Evolutionary conservation across 805 yeast species (phyloP), one percentile per base, ranked within the genome.

Genomic region (Lipomyces sp.): DNA sequence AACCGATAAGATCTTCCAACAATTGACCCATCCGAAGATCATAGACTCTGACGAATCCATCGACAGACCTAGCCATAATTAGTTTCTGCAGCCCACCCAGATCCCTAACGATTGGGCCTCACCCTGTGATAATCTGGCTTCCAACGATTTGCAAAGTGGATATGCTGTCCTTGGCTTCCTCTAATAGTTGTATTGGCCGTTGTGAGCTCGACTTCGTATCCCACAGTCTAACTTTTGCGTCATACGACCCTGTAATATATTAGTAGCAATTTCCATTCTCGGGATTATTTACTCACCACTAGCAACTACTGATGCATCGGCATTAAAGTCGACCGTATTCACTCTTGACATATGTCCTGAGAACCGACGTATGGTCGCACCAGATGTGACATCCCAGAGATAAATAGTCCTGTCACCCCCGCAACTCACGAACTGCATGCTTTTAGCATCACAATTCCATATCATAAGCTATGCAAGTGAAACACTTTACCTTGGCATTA

Each of bases 131-230:
- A 24, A 77, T 69, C 39, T 65, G 48, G 32, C 56, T 56, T 3
- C 63, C 68, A 2, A 62, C 53, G 2, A 76, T 64, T 8, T 50
- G 64, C 7, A 77, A 73, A 8, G 67, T 56, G 8, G 77, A 66
- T 1, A 77, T 72, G n/a, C 77, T 71, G 60, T 79, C 83, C 45
- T 66, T 64, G 60, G 79, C 75, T 10, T 78, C 79, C 0, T 66
- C 63, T 29, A 79, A 75, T 15, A 71, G 64, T 68, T 81, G 84
- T 0, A 80, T 68, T 1, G 83, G 82, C 29, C 64, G 73, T 34
- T 54, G 54, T 0, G 65, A 54, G 0, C 64, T 35, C 2, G 76
- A 64, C 48, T 77, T 63, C 34, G 66, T 53, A 65, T 77, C 80
- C 80, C 80, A 77, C 5, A 77, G 58, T 32, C 75, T 70, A 18